Conservation (phyloP, 805 yeast genomes). For the Candida palmyrensis region DNA sequence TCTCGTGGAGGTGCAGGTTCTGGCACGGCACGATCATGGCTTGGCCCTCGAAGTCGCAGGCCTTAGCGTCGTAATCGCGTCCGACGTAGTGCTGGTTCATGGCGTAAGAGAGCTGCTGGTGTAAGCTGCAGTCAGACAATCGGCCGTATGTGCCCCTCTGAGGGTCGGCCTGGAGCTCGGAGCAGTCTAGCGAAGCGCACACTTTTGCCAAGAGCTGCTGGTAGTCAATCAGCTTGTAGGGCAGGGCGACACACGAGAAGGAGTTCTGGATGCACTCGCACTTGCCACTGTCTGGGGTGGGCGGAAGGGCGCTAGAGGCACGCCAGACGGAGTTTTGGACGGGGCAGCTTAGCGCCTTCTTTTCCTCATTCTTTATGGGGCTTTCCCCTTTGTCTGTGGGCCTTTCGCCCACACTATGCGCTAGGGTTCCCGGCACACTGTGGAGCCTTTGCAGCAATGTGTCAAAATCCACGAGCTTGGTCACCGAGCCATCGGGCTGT, state of each 20-base stretch:
- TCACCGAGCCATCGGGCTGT: slow-evolving; percentile 18
- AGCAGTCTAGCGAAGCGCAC: slow-evolving; percentile 35
- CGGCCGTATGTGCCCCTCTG: slow-evolving; percentile 35
- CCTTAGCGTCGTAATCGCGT: slow-evolving; percentile 12
- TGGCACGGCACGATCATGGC: slow-evolving; percentile 14
- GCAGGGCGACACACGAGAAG: slow-evolving; percentile 31
- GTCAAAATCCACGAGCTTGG: slow-evolving; percentile 24
- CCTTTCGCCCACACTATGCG: slow-evolving; percentile 8
- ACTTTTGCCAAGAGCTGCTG: slow-evolving; percentile 21
- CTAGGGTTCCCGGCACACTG: slow-evolving; percentile 16
- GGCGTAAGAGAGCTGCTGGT: slow-evolving; percentile 37
- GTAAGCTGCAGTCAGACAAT: slow-evolving; percentile 33
- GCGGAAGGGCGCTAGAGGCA: slow-evolving; percentile 26
- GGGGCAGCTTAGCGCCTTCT: background rate
- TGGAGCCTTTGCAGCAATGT: slow-evolving; percentile 19
- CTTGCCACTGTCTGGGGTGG: slow-evolving; percentile 34
- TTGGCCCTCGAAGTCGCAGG: slow-evolving; percentile 21
- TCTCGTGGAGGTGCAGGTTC: slow-evolving; percentile 11
- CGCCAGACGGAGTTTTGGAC: slow-evolving; percentile 12
- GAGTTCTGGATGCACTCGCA: slow-evolving; percentile 43
- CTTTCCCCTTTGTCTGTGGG: background rate
- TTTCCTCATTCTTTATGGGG: background rate
- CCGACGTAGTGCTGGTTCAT: slow-evolving; percentile 30
- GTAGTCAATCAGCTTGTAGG: slow-evolving; percentile 15
- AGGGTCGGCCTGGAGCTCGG: slow-evolving; percentile 31